These are phyloP conservation scores for Aureobasidium leucospermi DNA, from an alignment of 2,329 filamentous ascomycete genomes.

Conservation along the genomic window DNA sequence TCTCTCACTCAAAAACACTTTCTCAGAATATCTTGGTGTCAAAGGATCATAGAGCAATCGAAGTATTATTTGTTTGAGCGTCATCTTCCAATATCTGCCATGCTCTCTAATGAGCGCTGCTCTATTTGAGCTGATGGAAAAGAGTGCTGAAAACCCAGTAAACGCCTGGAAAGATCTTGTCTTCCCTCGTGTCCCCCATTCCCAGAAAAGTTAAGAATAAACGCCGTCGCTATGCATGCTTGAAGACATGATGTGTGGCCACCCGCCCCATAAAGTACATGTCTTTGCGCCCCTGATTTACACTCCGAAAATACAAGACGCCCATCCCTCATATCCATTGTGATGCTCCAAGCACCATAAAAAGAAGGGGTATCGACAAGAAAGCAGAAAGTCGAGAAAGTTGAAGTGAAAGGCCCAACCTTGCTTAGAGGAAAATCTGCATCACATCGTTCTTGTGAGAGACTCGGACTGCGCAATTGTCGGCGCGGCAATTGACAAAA, in stretches of 20 bases:
- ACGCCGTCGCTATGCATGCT: slow-evolving; percentile 13
- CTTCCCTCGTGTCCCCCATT: not conserved
- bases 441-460: slow-evolving; percentile 31
- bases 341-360: not conserved
- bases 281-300: not conserved
- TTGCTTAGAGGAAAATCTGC: slow-evolving; percentile 32
- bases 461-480: slow-evolving; percentile 33
- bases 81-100: too few relatives aligned
- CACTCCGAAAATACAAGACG: not conserved
- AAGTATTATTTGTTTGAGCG: too few relatives aligned
- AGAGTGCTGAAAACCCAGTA: not conserved
- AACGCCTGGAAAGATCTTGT: not conserved
- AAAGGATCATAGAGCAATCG: too few relatives aligned
- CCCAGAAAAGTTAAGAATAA: not conserved
- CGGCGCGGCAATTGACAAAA: slow-evolving; percentile 40
- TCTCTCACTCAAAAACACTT: too few relatives aligned
- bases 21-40: too few relatives aligned
- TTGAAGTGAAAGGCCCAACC: not conserved
- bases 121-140: not conserved
- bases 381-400: not conserved
- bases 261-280: not conserved
- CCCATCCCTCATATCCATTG: not conserved
- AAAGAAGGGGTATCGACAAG: not conserved
- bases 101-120: not conserved
- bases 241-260: not conserved